Evolutionary conservation across 257 asterid genomes (phyloP).

Genomic region (Gardenia jasminoides): DNA sequence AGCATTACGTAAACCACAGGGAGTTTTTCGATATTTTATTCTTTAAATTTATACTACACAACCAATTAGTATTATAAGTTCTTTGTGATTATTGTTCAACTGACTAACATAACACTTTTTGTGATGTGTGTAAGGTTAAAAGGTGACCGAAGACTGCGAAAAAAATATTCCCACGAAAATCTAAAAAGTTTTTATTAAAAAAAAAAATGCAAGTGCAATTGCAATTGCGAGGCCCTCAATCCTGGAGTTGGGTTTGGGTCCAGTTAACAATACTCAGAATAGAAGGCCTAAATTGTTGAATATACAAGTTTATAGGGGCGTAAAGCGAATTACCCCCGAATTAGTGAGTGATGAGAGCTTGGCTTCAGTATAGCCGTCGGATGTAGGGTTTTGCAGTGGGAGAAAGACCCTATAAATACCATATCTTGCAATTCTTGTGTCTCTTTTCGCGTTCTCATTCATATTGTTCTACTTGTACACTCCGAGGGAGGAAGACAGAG

Average conservation of each 20-base stretch:
- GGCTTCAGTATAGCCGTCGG: constrained; percentile 10
- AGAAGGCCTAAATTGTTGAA: neutral
- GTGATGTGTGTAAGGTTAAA: no score
- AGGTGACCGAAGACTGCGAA: no score
- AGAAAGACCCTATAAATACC: constrained; percentile 11
- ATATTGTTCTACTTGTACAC: neutral
- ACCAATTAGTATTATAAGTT: no score
- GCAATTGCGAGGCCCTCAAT: no score
- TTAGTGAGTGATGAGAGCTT: neutral
- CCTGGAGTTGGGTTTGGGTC: neutral
- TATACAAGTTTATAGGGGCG: neutral
- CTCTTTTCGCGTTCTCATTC: neutral
- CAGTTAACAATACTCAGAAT: neutral
- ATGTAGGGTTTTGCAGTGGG: constrained; percentile 29
- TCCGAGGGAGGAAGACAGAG: neutral
- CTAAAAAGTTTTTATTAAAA: no score
- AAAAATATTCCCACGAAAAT: no score
- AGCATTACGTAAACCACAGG: no score
- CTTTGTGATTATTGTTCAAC: no score
- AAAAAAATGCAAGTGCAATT: no score
- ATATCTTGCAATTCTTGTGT: fast-evolving
- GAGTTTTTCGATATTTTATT: no score
- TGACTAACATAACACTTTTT: no score
- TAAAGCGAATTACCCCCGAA: neutral
- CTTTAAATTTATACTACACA: no score